Evolutionary conservation across 2,329 filamentous ascomycete species (phyloP), one percentile per base, ranked within the genome.

Genomic region (Phialophora expanda): DNA sequence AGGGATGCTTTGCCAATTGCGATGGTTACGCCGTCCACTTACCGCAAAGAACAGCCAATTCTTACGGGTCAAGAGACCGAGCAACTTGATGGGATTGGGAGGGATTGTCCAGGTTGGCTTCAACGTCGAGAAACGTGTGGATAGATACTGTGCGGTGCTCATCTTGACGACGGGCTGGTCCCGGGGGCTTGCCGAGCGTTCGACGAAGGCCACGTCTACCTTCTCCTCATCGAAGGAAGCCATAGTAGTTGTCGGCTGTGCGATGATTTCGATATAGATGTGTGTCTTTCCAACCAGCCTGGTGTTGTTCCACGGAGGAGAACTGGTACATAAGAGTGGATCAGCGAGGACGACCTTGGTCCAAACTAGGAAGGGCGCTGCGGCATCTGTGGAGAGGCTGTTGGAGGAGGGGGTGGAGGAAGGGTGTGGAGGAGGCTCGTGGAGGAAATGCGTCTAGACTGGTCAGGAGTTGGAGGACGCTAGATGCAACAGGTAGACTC

Each of bases 11-110:
- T 44, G 17, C 22, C 8, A 22, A 26, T 26, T 22, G 11, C 20
- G 14, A 8, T 24, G 12, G 14, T 24, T 26, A 28, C 3, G 20
- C 8, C 11, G 17, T 51, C 48, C 24, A 56, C 54, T 32, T 22
- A 56, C 54, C 6, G 28, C 54, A 7, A 56, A 56, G 54, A 56
- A 56, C 14, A 56, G 54, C 54, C 54, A 56, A 38, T 56, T 38
- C 26, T 38, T 32, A 11, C 54, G 30, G 28, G 54, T 56, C 14
- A 56, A 20, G 24, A 56, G 20, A n/a, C 54, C 54, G 4, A 56
- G 28, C 28, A 56, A 22, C 32, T 22, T 56, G 26, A 56, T 17
- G 20, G 54, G 54, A 17, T 56, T 56, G 4, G 54, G 54, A 20
- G 54, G 54, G 26, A 56, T 41, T 24, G 54, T 56, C 17, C 34